These are phyloP conservation scores for Juglanconis sp. DNA, from an alignment of 2,329 filamentous ascomycete genomes.

Conservation along the genomic window DNA sequence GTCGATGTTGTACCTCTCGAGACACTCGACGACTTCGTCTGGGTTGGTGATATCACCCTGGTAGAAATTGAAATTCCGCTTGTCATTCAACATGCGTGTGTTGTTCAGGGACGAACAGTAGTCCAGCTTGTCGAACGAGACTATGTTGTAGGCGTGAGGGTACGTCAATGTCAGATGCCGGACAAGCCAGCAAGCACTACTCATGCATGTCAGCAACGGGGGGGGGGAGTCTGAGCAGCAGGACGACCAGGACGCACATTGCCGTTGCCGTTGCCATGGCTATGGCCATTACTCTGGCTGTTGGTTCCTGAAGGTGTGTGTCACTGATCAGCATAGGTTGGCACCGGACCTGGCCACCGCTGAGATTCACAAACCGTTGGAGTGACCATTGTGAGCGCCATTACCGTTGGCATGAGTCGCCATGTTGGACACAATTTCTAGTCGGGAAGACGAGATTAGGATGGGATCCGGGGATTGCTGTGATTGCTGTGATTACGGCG, in stretches of 20 bases:
- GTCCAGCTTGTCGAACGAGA: constrained; percentile 83
- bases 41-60: constrained; percentile 75
- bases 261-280: neutral
- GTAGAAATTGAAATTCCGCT: constrained; percentile 74
- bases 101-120: constrained; percentile 81
- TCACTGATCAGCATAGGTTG: no score
- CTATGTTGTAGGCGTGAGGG: constrained; percentile 69
- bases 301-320: neutral
- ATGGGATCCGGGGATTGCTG: neutral
- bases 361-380: constrained; percentile 8
- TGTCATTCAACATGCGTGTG: constrained; percentile 63
- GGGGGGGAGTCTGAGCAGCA: neutral
- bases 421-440: neutral
- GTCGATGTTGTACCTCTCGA: constrained; percentile 70
- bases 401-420: constrained; percentile 2
- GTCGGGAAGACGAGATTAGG: neutral
- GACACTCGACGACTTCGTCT: constrained; percentile 65
- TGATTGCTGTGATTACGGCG: neutral
- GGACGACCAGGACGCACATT: constrained; percentile 8
- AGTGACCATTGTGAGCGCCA: neutral
- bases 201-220: constrained; percentile 20
- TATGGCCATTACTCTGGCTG: neutral
- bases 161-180: constrained; percentile 75
- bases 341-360: neutral
- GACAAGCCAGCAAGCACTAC: constrained; percentile 77